Conservation (phyloP, 805 yeast genomes). For the Wickerhamia fluorescens region DNA sequence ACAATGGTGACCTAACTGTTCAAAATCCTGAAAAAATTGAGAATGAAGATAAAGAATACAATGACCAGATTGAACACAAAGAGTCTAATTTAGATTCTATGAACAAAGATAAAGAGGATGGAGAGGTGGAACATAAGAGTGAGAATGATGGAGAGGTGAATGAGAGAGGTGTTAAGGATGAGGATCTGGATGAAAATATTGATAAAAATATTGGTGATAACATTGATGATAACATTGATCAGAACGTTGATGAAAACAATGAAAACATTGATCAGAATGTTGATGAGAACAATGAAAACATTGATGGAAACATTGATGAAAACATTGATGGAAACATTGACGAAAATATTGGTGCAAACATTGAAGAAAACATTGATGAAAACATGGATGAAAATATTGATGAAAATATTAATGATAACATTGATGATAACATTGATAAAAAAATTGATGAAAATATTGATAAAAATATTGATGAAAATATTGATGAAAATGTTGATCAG, state of each 20-base stretch:
- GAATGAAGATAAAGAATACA: conserved; percentile 6
- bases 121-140: conserved; percentile 1
- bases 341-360: conserved; percentile 3
- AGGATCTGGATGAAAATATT: too few species aligned
- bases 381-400: too few species aligned
- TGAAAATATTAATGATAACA: too few species aligned
- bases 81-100: too few species aligned
- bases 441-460: neutral
- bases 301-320: too few species aligned
- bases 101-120: conserved; percentile 1
- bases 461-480: neutral
- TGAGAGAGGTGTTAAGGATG: too few species aligned
- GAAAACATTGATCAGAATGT: neutral
- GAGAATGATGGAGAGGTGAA: conserved; percentile 3
- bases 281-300: neutral
- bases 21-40: conserved; percentile 6
- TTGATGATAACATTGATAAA: neutral
- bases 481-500: conserved; percentile 1
- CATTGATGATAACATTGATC: neutral
- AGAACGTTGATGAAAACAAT: neutral
- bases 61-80: conserved; percentile 1
- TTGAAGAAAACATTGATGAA: too few species aligned
- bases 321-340: conserved; percentile 1
- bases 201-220: too few species aligned
- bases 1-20: neutral